These are phyloP conservation scores for Diplodia intermedia DNA, from an alignment of 2,329 filamentous ascomycete genomes.

Conservation along the genomic window DNA sequence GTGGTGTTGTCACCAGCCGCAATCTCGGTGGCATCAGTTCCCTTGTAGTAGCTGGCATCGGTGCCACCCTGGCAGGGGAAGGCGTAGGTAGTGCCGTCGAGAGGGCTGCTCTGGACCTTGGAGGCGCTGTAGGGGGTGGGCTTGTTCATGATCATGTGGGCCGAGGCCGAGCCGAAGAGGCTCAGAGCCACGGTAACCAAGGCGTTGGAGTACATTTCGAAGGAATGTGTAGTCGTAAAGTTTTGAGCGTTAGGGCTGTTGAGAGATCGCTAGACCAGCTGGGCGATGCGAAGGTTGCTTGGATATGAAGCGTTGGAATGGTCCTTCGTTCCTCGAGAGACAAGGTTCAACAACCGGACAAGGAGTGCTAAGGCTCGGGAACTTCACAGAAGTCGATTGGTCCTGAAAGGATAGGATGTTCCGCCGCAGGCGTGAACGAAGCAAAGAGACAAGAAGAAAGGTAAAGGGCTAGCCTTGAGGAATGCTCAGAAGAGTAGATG, in stretches of 20 bases:
- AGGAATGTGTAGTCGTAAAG: slow-evolving; percentile 14
- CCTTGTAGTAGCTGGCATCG: slow-evolving; percentile 45
- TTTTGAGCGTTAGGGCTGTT: slow-evolving; percentile 12
- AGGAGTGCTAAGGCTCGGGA: slow-evolving; percentile 22
- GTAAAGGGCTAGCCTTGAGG: slow-evolving; percentile 28
- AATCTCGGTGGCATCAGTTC: slow-evolving; percentile 62
- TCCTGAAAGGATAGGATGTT: slow-evolving; percentile 29
- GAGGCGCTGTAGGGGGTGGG: slow-evolving; percentile 68
- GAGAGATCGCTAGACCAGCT: slow-evolving; percentile 31
- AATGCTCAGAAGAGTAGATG: neutral
- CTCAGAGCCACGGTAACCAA: slow-evolving; percentile 57
- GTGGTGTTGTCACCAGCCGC: slow-evolving; percentile 54
- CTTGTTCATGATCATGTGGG: slow-evolving; percentile 76
- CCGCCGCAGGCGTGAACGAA: slow-evolving; percentile 32
- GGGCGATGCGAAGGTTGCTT: neutral
- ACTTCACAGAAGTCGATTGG: slow-evolving; percentile 21
- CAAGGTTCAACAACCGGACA: slow-evolving; percentile 8
- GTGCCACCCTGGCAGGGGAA: slow-evolving; percentile 82
- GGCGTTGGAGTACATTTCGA: slow-evolving; percentile 57
- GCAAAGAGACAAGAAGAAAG: slow-evolving; percentile 24
- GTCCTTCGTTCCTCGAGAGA: neutral
- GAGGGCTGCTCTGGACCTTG: slow-evolving; percentile 67
- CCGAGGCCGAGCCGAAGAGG: slow-evolving; percentile 65
- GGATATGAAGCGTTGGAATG: neutral
- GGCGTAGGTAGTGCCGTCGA: slow-evolving; percentile 65